Conservation (phyloP, 108 stramenopile genomes). For the Hondaea fermentalgiana region DNA sequence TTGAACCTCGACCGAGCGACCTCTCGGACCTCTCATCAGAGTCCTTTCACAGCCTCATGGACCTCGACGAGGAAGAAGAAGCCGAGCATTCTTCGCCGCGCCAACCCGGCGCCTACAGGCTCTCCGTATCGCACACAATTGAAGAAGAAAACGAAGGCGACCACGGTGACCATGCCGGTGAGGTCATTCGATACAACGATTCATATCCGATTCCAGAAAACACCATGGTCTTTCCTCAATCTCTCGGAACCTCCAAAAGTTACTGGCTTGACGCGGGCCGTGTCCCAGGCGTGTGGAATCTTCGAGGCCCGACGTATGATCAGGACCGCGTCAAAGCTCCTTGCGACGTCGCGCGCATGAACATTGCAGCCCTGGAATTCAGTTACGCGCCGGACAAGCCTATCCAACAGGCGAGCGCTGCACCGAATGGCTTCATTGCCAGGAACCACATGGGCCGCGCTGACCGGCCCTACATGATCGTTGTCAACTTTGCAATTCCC, state of each 20-base stretch:
- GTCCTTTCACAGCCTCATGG: neutral
- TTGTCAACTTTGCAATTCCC: neutral
- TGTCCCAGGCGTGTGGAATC: neutral
- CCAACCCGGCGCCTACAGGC: no score
- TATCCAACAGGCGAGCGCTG: neutral
- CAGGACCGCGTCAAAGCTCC: constrained; percentile 4
- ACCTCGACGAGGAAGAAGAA: neutral
- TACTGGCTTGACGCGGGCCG: neutral
- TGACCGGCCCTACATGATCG: neutral
- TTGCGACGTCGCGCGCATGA: neutral
- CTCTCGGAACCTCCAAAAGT: neutral
- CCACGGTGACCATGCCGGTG: neutral
- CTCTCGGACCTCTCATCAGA: neutral
- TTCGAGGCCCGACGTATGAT: neutral
- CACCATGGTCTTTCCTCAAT: neutral
- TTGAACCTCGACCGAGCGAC: no score
- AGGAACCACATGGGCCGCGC: neutral
- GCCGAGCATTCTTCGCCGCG: no score
- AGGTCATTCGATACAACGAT: no score
- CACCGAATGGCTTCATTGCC: neutral
- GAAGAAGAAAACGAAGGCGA: neutral
- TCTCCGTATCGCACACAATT: neutral
- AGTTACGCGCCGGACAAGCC: neutral
- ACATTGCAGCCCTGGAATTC: neutral
- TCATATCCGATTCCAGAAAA: neutral